Base-by-base conservation (phyloP, 2,329 filamentous ascomycete genomes). In the Aspergillus luchuensis region DNA sequence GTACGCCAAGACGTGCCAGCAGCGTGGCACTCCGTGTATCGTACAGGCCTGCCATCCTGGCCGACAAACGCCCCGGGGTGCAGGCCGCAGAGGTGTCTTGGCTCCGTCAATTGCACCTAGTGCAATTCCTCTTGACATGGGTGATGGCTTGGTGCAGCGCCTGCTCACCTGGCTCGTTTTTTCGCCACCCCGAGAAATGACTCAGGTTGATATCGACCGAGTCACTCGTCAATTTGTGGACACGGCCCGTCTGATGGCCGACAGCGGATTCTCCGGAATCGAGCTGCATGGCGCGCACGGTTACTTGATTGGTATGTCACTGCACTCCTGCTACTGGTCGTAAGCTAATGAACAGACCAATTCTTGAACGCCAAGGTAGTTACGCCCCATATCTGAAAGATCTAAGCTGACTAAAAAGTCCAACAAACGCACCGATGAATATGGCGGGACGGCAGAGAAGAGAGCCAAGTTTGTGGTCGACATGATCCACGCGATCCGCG, bases 101-200 rank as follows among this genome's bases (percentile, higher is more conserved):
- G 75, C 64, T 1, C 53, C 62, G 25, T 69, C 72, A 0, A 67
- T 77, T 15, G 74, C 79, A n/a, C 78, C 77, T 33, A 77, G 74
- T 54, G 73, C 68, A 1, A 67, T 81, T 17, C 78, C 77, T 4
- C 68, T 81, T 2, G 65, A 72, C 15, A 59, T 80, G n/a, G 78
- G 78, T 0, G 68, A 77, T 57, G 67, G 72, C 3, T 72, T 74
- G 57, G 28, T 79, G 6, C 74, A 80, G 28, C 72, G 73, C 0
- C n/a, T 72, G 5, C 28, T 72, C 23, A 66, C 67, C 23, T 56
- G 59, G 28, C 30, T 77, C 21, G 60, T 69, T 2, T 76, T 77
- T 60, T 82, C 84, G 2, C 82, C 79, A 1, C 87, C 87, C 0
- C 79, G 81, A 48, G 87, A 81, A 55, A 85, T 89, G 83, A 83